These are phyloP conservation scores for Xanthoconium stramineum DNA, from an alignment of 768 basidiomycete genomes.

Conservation along the genomic window DNA sequence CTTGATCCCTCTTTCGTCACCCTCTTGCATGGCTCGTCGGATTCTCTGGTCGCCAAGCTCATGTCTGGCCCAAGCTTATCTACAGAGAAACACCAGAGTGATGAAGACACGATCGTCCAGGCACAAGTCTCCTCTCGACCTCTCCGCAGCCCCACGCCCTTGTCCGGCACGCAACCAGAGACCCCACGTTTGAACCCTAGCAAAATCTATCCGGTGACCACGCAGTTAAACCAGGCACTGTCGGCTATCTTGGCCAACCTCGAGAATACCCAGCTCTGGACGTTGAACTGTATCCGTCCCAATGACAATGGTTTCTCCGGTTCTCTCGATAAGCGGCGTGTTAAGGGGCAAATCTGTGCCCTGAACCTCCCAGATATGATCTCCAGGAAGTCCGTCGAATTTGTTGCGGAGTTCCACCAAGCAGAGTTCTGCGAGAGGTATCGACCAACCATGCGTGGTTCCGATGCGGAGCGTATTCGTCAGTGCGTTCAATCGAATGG, in stretches of 20 bases:
- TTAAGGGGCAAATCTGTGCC: constrained; percentile 54
- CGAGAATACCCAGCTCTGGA: constrained; percentile 50
- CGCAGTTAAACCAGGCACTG: constrained; percentile 55
- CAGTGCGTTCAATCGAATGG: constrained; percentile 49
- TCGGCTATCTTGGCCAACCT: constrained; percentile 44
- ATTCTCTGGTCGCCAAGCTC: constrained; percentile 56
- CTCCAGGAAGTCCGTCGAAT: constrained; percentile 47
- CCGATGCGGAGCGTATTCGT: constrained; percentile 45
- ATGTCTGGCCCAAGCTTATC: constrained; percentile 62
- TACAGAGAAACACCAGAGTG: constrained; percentile 54
- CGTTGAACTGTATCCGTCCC: constrained; percentile 57
- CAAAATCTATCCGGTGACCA: constrained; percentile 56
- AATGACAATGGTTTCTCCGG: constrained; percentile 63
- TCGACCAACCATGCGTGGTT: constrained; percentile 47
- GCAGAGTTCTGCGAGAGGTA: constrained; percentile 52
- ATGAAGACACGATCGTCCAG: constrained; percentile 56
- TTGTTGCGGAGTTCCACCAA: constrained; percentile 47
- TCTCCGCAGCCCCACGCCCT: constrained; percentile 45
- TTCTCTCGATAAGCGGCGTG: constrained; percentile 60
- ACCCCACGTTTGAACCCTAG: constrained; percentile 44
- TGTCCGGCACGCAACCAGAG: constrained; percentile 31
- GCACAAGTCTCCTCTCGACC: constrained; percentile 61
- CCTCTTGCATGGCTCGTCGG: constrained; percentile 48
- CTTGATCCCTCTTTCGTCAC: constrained; percentile 55
- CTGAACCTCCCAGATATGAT: constrained; percentile 54